Base-by-base conservation (phyloP, 1,284 basidiomycete genomes). In the Rhodotorula glutinis region DNA sequence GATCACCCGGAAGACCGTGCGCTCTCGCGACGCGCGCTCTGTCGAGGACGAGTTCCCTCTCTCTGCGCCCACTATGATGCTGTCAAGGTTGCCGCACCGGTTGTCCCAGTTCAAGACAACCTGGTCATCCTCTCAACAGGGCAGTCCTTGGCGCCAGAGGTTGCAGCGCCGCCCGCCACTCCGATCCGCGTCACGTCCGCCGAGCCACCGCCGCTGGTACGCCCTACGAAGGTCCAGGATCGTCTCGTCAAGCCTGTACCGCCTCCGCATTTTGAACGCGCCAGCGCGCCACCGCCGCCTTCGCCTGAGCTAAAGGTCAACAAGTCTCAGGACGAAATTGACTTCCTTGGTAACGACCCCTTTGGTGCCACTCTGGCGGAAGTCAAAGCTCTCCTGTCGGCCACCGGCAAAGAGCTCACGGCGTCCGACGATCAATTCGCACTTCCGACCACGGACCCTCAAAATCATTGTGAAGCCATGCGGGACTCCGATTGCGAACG, bases 41-140 rank as follows among this genome's bases (percentile, higher is more conserved):
- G 44, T 47, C 19, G 52, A 64, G 41, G 19, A 43, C 56, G 52
- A 53, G 41, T 58, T 64, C 40, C 57, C 51, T 16, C 23, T 38
- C 40, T 8, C 9, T 4, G n/a, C 8, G 8, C 5, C 13, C 25
- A 5, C 38, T 46, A 44, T 19, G 23, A 7, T 40, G 19, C 5
- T 33, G 25, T 41, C 21, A 25, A 5, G n/a, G n/a, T n/a, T n/a
- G n/a, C n/a, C 57, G 11, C 51, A 27, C 51, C 14, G 25, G 11
- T 29, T 27, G 14, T 27, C 27, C 51, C 51, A 17, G 29, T 29
- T 29, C 51, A 16, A 30, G 51, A 49, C n/a, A n/a, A 49, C 47
- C 25, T 49, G 47, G 29, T 25, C 30, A 53, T 21, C 52, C 52
- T 23, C 21, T 3, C 16, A 29, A 16, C 52, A 33, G 23, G 29